Evolutionary conservation across 768 basidiomycete species (phyloP), one percentile per base, ranked within the genome.

Genomic region (Tylopilus sp.): DNA sequence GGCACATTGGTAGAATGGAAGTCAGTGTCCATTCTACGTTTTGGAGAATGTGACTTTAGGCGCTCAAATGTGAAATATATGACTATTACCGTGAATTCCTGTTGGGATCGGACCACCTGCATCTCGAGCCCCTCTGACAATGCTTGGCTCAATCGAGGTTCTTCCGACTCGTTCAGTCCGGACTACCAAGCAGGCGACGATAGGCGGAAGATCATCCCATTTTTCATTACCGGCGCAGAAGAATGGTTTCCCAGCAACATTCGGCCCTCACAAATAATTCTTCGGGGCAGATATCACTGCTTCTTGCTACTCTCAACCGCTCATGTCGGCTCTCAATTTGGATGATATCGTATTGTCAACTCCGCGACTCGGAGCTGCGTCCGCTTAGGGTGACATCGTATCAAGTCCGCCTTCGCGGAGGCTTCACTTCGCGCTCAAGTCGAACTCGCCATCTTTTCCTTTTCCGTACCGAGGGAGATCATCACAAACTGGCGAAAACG

Each of bases 391-490:
- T 26, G 36, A 48, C 52, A 16, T 16, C 19, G 31, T 44, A 57
- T 44, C 34, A 65, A 67, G 62, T 63, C 55, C 67, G 60, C 60
- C 50, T 50, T 65, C 68, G 65, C 70, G 70, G 65, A 67, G 59
- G 59, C n/a, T 28, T 38, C n/a, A 29, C 26, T 50, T 29, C 3
- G 16, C 22, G 42, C 33, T 26, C 29, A n/a, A 21, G 9, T 21
- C 26, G 26, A 6, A 42, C 12, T 17, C 8, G 44, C 17, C 2
- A 40, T n/a, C 49, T 24, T 17, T 37, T 45, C 36, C 34, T 40
- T 45, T 52, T 45, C 24, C 21, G 49, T 40, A 21, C 28, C 6
- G 14, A 6, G 30, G 26, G 7, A n/a, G 30, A 33, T 24, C 16
- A 17, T 25, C 40, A 16, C 24, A 42, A 25, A 42, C 24, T 9